These are phyloP conservation scores for Corchorus olitorius DNA, from an alignment of 345 rosid genomes.

Conservation along the genomic window DNA sequence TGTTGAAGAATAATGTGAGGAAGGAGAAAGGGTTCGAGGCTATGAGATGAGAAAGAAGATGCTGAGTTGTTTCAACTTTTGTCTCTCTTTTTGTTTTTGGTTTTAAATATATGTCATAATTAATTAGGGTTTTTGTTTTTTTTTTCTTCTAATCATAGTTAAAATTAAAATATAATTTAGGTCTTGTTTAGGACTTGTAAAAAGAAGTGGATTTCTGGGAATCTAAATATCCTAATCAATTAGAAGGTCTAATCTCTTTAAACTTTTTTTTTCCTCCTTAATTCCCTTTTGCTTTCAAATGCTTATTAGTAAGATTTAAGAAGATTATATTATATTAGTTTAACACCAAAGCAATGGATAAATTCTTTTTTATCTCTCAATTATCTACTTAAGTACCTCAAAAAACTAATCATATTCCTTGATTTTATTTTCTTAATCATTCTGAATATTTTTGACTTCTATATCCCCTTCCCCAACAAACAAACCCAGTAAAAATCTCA, in stretches of 20 bases:
- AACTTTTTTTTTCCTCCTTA: neutral
- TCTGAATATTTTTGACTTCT: neutral
- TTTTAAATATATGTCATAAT: conserved; percentile 6
- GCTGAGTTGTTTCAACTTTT: conserved; percentile 24
- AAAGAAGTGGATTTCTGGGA: conserved; percentile 26
- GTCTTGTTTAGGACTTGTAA: conserved; percentile 16
- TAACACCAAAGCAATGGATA: conserved; percentile 23
- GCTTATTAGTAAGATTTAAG: neutral
- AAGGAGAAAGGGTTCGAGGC: conserved; percentile 49
- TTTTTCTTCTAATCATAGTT: conserved; percentile 15
- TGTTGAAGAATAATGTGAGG: conserved; percentile 50
- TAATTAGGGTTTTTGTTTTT: conserved; percentile 18
- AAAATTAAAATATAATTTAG: conserved; percentile 16
- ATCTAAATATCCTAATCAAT: conserved; percentile 26
- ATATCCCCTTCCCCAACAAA: neutral
- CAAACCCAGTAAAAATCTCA: too few species aligned
- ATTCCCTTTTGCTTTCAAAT: neutral
- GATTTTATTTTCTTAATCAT: too few species aligned
- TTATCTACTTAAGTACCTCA: neutral
- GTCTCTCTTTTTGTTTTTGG: conserved; percentile 3
- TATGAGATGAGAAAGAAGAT: conserved; percentile 35
- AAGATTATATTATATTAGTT: conserved; percentile 10
- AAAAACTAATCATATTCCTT: too few species aligned
- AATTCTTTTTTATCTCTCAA: neutral
- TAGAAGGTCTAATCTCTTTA: conserved; percentile 15